A percentile compares a stretch with the other conserved stretches of the same genome.
phyloP scores from a whole-genome alignment of 2,329 filamentous ascomycete species.

The Anthostomella pinea region DNA sequence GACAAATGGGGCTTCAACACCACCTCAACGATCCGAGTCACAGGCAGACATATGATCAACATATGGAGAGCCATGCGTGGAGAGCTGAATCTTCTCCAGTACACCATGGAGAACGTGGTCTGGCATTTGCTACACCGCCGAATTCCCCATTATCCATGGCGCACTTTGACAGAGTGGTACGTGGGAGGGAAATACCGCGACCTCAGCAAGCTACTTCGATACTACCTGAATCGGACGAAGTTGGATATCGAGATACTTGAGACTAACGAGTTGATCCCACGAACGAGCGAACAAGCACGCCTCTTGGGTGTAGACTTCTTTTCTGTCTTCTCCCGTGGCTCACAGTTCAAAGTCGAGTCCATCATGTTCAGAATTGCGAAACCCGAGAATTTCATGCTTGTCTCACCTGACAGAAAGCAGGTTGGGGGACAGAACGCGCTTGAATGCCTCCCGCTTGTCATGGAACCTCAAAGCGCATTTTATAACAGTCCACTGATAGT shows the following conservation, averaged over 20 bases:
- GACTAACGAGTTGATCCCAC: conserved; percentile 79
- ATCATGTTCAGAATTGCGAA: conserved; percentile 99
- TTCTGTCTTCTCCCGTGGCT: conserved; percentile 90
- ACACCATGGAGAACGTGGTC: conserved; percentile 92
- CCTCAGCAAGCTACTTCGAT: conserved; percentile 70
- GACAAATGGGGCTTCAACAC: conserved; percentile 94
- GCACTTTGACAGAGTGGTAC: conserved; percentile 81
- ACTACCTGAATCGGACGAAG: conserved; percentile 73
- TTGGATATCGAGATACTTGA: conserved; percentile 90
- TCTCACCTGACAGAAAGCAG: conserved; percentile 87
- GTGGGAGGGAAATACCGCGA: conserved; percentile 64
- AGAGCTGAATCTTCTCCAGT: conserved; percentile 89
- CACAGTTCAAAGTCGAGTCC: conserved; percentile 97
- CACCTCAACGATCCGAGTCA: conserved; percentile 88
- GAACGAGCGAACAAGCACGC: conserved; percentile 92
- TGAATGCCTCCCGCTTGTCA: conserved; percentile 90
- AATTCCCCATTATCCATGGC: conserved; percentile 82
- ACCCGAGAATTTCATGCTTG: conserved; percentile 86
- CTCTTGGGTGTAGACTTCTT: conserved; percentile 95
- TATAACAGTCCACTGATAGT: conserved; percentile 89
- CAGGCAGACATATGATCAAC: conserved; percentile 93
- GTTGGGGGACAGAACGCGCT: conserved; percentile 92
- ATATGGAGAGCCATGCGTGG: conserved; percentile 94
- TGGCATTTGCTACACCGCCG: conserved; percentile 87
- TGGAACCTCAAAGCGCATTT: conserved; percentile 95